Percentiles rank a stretch among this genome's conserved stretches.
Evolutionary conservation across 2,329 filamentous ascomycete genomes (phyloP).

Genomic region (Chrysoporthe deuterocubensis): DNA sequence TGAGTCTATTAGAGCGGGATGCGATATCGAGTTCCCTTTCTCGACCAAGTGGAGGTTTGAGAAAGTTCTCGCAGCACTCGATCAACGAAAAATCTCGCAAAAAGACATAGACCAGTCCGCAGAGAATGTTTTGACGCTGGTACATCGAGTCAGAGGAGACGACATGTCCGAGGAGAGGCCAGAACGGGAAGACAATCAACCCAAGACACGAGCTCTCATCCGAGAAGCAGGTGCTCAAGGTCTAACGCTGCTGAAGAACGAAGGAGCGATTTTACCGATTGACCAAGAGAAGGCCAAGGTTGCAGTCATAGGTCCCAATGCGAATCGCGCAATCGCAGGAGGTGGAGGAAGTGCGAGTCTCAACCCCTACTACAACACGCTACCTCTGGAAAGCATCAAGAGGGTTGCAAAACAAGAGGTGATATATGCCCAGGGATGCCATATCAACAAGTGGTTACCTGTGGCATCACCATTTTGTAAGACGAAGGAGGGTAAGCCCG

Average conservation of each 20-base stretch:
- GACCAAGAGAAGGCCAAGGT: constrained; percentile 59
- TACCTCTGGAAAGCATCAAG: constrained; percentile 66
- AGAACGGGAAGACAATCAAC: constrained; percentile 59
- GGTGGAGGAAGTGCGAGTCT: constrained; percentile 71
- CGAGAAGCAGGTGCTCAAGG: constrained; percentile 65
- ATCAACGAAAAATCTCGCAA: constrained; percentile 51
- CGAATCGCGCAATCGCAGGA: constrained; percentile 68
- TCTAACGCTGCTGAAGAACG: constrained; percentile 67
- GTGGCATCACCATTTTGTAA: constrained; percentile 64
- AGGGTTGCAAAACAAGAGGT: constrained; percentile 58
- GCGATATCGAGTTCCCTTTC: constrained; percentile 62
- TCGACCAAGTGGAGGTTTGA: constrained; percentile 60
- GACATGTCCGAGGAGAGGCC: constrained; percentile 61
- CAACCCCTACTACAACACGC: constrained; percentile 70
- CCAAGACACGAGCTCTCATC: constrained; percentile 64
- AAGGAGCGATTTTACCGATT: constrained; percentile 62
- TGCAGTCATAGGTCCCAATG: constrained; percentile 70
- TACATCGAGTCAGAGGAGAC: constrained; percentile 64
- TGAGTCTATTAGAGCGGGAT: constrained; percentile 60
- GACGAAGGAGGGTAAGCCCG: constrained; percentile 58
- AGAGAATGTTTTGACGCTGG: constrained; percentile 62
- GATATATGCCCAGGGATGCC: constrained; percentile 63
- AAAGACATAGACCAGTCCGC: constrained; percentile 61
- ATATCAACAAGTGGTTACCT: constrained; percentile 68
- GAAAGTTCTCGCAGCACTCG: constrained; percentile 58